Conservation (phyloP, 108 stramenopile genomes). For the Pinguiococcus pyrenoidosus region DNA sequence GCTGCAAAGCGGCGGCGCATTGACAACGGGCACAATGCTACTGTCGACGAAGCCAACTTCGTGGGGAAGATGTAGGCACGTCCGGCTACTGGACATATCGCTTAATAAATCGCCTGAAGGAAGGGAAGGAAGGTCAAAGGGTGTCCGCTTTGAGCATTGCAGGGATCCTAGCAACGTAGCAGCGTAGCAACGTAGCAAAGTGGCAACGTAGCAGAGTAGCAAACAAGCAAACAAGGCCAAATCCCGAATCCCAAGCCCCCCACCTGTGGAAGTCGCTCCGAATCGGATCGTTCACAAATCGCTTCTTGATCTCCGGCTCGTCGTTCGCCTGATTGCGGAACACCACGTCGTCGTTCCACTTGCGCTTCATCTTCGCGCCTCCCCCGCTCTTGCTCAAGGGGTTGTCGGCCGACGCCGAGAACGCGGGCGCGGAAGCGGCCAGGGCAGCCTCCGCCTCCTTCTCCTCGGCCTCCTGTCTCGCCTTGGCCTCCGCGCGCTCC, state of each 20-base stretch:
- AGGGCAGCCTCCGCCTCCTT: constrained; percentile 27
- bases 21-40: background rate
- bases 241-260: no score
- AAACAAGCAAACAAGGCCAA: no score
- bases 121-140: no score
- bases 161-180: no score
- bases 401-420: constrained; percentile 13
- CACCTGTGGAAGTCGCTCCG: constrained; percentile 30
- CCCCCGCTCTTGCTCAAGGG: constrained; percentile 6
- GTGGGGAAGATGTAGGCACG: constrained; percentile 25
- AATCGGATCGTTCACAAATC: constrained; percentile 41
- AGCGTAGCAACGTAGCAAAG: no score
- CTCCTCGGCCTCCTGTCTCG: constrained; percentile 18
- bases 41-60: constrained; percentile 21
- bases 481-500: constrained; percentile 27
- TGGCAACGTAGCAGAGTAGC: no score
- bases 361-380: constrained; percentile 25
- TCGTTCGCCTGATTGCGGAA: constrained; percentile 37
- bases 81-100: no score
- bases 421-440: constrained; percentile 4
- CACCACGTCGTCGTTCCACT: constrained; percentile 41
- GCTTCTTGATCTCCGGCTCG: constrained; percentile 34
- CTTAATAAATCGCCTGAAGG: no score
- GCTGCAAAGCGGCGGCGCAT: background rate
- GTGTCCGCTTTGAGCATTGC: no score